Conservation (phyloP, 768 basidiomycete genomes). For the Panellus pusillus region DNA sequence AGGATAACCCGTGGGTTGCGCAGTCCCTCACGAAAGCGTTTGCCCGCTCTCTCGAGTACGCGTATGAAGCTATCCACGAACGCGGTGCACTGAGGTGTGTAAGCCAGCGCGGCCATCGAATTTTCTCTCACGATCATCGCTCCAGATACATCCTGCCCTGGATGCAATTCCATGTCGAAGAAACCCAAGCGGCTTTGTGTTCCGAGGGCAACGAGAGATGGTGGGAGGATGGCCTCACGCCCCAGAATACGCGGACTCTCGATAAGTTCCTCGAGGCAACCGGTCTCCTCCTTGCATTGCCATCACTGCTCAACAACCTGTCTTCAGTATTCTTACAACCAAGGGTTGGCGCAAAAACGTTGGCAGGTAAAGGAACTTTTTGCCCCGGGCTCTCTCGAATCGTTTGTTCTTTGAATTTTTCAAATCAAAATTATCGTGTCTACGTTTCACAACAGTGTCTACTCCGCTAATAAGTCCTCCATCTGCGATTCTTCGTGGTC, state of each 20-base stretch:
- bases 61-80: conserved; percentile 22
- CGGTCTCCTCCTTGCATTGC: background rate
- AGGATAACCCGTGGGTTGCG: conserved; percentile 17
- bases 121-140: background rate
- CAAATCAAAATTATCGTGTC: background rate
- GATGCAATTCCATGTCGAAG: conserved; percentile 22
- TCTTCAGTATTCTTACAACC: conserved; percentile 13
- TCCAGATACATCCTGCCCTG: conserved; percentile 18
- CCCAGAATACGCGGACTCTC: conserved; percentile 19
- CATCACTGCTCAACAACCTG: background rate
- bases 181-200: conserved; percentile 19
- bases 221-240: conserved; percentile 22
- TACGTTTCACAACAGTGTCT: background rate
- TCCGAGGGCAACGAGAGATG: conserved; percentile 16
- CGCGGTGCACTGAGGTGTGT: conserved; percentile 16
- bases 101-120: background rate
- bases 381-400: conserved; percentile 16
- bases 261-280: conserved; percentile 20
- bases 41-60: conserved; percentile 17
- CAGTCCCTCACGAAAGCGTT: conserved; percentile 22
- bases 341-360: conserved; percentile 20
- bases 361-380: conserved; percentile 22
- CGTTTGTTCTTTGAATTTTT: conserved; percentile 8
- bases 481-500: conserved; percentile 56
- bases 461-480: conserved; percentile 47